These are phyloP conservation scores for Penicillium cataractarum DNA, from an alignment of 495 filamentous ascomycete species.

Conservation along the genomic window DNA sequence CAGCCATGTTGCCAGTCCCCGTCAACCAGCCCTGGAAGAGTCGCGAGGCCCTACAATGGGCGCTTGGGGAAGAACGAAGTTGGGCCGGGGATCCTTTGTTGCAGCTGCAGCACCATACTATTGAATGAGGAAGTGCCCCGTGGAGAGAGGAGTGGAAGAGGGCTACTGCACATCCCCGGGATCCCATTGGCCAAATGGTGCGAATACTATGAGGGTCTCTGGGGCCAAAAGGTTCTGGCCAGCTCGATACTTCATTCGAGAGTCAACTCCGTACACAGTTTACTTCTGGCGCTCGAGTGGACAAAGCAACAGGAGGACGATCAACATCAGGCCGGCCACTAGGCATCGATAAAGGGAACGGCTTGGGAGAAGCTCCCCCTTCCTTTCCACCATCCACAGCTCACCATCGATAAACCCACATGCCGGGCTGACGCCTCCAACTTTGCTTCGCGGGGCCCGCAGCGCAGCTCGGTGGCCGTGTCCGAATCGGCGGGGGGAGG, in stretches of 20 bases:
- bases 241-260: not conserved
- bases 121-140: not conserved
- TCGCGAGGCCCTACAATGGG: not conserved
- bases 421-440: slow-evolving; percentile 1
- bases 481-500: slow-evolving; percentile 31
- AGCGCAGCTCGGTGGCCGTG: slow-evolving; percentile 18
- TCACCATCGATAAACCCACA: not conserved
- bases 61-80: not conserved
- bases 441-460: not conserved
- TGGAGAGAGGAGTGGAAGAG: not conserved
- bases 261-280: not conserved
- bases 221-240: not conserved
- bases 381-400: slow-evolving; percentile 1
- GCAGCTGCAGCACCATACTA: not conserved
- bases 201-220: not conserved
- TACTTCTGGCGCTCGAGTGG: not conserved
- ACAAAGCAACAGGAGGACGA: not conserved
- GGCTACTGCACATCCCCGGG: not conserved
- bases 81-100: not conserved
- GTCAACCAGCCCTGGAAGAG: not conserved
- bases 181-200: not conserved
- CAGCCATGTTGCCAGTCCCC: too few species aligned
- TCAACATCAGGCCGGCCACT: not conserved
- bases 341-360: not conserved
- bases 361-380: not conserved